Percentiles rank a stretch among this genome's conserved stretches.
Conservation (phyloP, 2,329 filamentous ascomycete species). For the Fusarium camptoceras region DNA sequence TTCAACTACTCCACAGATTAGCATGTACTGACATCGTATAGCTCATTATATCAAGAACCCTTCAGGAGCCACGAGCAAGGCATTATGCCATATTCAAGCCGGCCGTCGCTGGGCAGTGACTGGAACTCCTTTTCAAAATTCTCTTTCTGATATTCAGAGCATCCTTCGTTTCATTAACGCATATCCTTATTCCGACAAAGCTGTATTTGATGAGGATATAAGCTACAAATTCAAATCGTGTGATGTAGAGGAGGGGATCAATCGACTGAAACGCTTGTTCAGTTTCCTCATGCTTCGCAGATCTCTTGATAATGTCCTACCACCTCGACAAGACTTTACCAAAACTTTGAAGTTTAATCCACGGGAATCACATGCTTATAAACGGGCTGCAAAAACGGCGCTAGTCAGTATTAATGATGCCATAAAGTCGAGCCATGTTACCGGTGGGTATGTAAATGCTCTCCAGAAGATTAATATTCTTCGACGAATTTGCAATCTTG, state of each 20-base stretch:
- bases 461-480: not conserved
- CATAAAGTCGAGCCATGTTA: not conserved
- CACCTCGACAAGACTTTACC: not conserved
- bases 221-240: not conserved
- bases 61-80: constrained; percentile 37
- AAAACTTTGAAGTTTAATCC: not conserved
- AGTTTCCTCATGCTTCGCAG: not conserved
- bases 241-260: not conserved
- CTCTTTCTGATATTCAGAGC: constrained; percentile 54
- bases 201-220: not conserved
- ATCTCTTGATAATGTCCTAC: not conserved
- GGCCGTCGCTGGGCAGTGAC: constrained; percentile 58
- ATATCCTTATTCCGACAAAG: constrained; percentile 51
- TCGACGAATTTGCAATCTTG: not conserved
- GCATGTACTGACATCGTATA: not conserved
- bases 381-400: not conserved
- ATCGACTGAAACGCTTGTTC: not conserved
- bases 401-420: not conserved
- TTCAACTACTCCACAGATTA: not conserved
- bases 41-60: not conserved
- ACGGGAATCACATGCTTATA: not conserved
- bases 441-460: not conserved
- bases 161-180: constrained; percentile 58
- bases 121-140: constrained; percentile 62
- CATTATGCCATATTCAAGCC: constrained; percentile 52